Conservation (phyloP, 257 asterid species). For the Jacaranda mimosifolia region DNA sequence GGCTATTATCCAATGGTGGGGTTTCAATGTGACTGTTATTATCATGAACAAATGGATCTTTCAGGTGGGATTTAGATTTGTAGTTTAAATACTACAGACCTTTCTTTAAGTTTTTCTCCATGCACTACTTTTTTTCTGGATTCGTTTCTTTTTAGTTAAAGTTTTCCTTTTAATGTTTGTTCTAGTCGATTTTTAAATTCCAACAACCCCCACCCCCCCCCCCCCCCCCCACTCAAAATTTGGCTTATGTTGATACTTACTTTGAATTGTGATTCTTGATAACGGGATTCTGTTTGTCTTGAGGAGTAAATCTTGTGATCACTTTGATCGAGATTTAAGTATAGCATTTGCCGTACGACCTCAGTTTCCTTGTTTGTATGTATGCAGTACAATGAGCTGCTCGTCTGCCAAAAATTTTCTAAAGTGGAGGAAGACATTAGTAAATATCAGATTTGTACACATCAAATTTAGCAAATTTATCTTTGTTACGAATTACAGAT, state of each 20-base stretch:
- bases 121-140: slow-evolving; percentile 14
- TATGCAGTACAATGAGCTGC: too few species aligned
- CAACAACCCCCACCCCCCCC: too few species aligned
- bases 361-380: too few species aligned
- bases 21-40: slow-evolving; percentile 74
- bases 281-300: slow-evolving; percentile 5
- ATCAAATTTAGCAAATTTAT: background rate
- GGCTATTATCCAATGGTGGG: slow-evolving; percentile 83
- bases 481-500: background rate
- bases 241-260: slow-evolving; percentile 6
- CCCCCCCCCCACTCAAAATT: too few species aligned
- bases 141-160: background rate
- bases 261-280: slow-evolving; percentile 27
- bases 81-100: background rate
- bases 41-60: slow-evolving; percentile 87
- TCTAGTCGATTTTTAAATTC: background rate
- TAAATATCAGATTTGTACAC: background rate
- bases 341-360: too few species aligned
- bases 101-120: background rate
- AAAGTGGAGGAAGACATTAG: background rate
- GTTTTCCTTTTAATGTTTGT: background rate
- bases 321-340: background rate
- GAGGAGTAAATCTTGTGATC: slow-evolving; percentile 19
- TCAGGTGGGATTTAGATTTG: slow-evolving; percentile 52
- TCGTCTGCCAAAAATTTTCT: slow-evolving; percentile 11